phyloP scores from a whole-genome alignment of 495 filamentous ascomycete species.

The Pyrenula aspistea region DNA sequence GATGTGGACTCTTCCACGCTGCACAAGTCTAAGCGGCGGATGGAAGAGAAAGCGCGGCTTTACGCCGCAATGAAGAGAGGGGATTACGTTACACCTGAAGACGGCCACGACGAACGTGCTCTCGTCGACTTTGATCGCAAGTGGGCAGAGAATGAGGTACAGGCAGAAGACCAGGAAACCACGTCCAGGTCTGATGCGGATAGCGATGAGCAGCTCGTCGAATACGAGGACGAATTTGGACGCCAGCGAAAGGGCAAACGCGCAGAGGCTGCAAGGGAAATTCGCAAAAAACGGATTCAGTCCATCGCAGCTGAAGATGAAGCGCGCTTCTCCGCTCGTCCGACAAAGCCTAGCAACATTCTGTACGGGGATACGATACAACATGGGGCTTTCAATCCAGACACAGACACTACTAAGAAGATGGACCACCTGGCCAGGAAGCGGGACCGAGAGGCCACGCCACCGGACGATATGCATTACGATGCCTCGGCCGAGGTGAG shows the following conservation, averaged over 20 bases:
- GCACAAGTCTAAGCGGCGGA: constrained; percentile 55
- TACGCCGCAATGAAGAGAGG: constrained; percentile 78
- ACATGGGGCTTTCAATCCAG: constrained; percentile 63
- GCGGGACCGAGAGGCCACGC: constrained; percentile 63
- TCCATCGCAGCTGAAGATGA: constrained; percentile 27
- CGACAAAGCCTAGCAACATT: constrained; percentile 52
- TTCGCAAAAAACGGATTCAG: constrained; percentile 27
- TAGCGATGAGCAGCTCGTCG: constrained; percentile 50
- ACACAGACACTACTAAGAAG: constrained; percentile 38
- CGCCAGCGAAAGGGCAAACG: constrained; percentile 56
- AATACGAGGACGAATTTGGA: constrained; percentile 86
- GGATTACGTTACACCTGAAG: constrained; percentile 37
- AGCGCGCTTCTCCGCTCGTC: constrained; percentile 39
- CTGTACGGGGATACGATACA: constrained; percentile 82
- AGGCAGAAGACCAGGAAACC: constrained; percentile 18
- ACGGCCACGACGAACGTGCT: constrained; percentile 25
- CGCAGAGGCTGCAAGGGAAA: constrained; percentile 45
- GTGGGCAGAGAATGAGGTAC: constrained; percentile 61
- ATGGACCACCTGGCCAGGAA: constrained; percentile 65
- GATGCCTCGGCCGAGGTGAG: constrained; percentile 71
- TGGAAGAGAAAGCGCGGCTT: constrained; percentile 76
- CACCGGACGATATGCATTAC: constrained; percentile 71
- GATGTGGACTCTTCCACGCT: constrained; percentile 30
- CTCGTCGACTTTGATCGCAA: constrained; percentile 91
- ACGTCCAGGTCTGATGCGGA: constrained; percentile 24